Evolutionary conservation across 2,329 filamentous ascomycete genomes (phyloP).

Genomic region (Mycocentrospora acerina): DNA sequence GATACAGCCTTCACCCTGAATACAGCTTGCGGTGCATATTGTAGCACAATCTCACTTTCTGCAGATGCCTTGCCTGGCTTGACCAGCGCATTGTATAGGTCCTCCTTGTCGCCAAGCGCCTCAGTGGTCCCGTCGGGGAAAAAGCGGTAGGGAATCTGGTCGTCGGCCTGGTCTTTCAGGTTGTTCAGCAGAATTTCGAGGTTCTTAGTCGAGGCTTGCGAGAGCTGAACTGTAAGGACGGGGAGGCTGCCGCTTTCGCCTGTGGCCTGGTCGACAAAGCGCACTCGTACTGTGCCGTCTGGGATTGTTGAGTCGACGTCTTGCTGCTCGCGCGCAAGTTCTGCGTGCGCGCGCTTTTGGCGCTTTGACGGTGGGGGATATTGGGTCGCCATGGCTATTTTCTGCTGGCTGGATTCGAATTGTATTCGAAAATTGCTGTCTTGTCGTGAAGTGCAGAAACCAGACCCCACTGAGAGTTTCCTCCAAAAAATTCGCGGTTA

Average conservation of each 20-base stretch:
- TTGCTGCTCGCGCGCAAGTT: slow-evolving; percentile 72
- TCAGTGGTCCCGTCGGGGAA: slow-evolving; percentile 53
- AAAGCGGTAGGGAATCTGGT: slow-evolving; percentile 67
- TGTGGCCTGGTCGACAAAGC: slow-evolving; percentile 81
- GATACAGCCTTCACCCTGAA: slow-evolving; percentile 93
- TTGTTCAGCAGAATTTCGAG: slow-evolving; percentile 85
- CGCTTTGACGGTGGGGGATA: slow-evolving; percentile 85
- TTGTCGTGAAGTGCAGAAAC: slow-evolving; percentile 3
- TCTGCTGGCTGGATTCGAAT: background rate
- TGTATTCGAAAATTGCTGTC: background rate
- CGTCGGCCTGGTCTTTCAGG: slow-evolving; percentile 67
- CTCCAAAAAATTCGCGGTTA: slow-evolving; percentile 23
- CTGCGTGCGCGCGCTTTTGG: slow-evolving; percentile 74
- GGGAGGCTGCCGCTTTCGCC: slow-evolving; percentile 68
- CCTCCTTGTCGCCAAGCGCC: slow-evolving; percentile 49
- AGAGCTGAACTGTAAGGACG: slow-evolving; percentile 72
- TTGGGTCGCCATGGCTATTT: slow-evolving; percentile 69
- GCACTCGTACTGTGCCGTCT: slow-evolving; percentile 77
- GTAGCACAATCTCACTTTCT: slow-evolving; percentile 63
- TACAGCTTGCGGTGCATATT: slow-evolving; percentile 80
- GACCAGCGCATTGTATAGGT: slow-evolving; percentile 45
- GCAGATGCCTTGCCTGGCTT: slow-evolving; percentile 50
- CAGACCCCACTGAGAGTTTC: slow-evolving; percentile 6
- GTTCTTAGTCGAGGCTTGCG: slow-evolving; percentile 85
- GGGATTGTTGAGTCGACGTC: slow-evolving; percentile 67